Evolutionary conservation across 1,284 basidiomycete species (phyloP).

Genomic region (Cutaneotrichosporon sp.): DNA sequence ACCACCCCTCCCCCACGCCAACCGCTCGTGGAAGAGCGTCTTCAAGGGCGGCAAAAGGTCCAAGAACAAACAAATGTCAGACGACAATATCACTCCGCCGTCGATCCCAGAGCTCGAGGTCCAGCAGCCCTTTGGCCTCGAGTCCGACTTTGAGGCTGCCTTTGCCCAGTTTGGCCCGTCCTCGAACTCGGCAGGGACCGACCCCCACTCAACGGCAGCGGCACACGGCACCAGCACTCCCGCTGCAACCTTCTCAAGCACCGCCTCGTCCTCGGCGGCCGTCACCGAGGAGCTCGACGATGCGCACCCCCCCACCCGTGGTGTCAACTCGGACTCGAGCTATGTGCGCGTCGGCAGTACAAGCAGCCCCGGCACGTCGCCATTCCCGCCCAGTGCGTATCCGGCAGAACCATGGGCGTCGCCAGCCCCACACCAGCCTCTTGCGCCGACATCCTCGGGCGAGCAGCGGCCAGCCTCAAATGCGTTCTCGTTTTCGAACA

Average conservation of each 20-base stretch:
- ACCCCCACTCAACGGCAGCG: neutral
- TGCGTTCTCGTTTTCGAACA: constrained; percentile 25
- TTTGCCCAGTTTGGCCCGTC: constrained; percentile 9
- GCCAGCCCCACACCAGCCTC: constrained; percentile 1
- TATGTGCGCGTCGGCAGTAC: constrained; percentile 2
- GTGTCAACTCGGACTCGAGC: constrained; percentile 13
- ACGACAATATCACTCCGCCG: constrained; percentile 12
- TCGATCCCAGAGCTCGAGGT: constrained; percentile 24
- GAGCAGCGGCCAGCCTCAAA: constrained; percentile 20
- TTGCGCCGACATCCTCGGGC: constrained; percentile 5
- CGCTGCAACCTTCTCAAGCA: neutral
- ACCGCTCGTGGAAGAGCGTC: constrained; percentile 9
- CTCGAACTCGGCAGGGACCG: neutral
- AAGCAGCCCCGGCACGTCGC: constrained; percentile 1
- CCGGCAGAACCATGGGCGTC: constrained; percentile 21
- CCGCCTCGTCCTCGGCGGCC: constrained; percentile 5
- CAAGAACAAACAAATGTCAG: constrained; percentile 1
- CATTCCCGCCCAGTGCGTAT: constrained; percentile 20
- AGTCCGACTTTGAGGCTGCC: constrained; percentile 19
- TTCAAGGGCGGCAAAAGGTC: constrained; percentile 15
- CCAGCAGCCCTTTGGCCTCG: constrained; percentile 18
- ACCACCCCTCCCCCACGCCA: neutral
- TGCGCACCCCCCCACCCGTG: constrained; percentile 2
- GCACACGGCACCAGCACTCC: neutral
- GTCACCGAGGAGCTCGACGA: constrained; percentile 12